These are phyloP conservation scores for Podospora pseudocomata DNA, from an alignment of 495 filamentous ascomycete genomes.

Conservation along the genomic window DNA sequence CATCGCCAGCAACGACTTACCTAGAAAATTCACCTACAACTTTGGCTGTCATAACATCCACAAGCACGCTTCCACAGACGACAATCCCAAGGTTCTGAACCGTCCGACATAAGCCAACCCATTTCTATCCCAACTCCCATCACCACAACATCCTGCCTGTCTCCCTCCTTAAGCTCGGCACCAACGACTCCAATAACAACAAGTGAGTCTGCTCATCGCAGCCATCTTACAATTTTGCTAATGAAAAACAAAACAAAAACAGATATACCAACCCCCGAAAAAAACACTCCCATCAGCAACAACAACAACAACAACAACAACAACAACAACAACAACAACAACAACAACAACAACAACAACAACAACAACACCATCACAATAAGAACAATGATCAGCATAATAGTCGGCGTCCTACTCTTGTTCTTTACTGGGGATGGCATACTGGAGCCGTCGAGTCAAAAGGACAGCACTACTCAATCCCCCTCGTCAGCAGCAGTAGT, in stretches of 20 bases:
- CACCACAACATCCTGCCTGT: not conserved
- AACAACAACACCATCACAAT: not conserved
- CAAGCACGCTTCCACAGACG: not conserved
- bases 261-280: not conserved
- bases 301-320: no score
- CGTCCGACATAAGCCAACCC: not conserved
- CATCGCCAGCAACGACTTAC: not conserved
- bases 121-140: not conserved
- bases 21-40: not conserved
- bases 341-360: not conserved
- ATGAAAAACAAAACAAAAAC: not conserved
- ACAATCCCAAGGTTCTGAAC: not conserved
- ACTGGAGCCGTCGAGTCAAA: not conserved
- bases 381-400: not conserved
- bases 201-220: not conserved
- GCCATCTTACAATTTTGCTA: not conserved
- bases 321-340: not conserved
- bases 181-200: not conserved
- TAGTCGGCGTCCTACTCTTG: not conserved
- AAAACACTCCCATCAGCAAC: not conserved
- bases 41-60: not conserved
- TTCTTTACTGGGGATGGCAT: not conserved
- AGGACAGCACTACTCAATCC: not conserved
- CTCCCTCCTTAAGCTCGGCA: not conserved
- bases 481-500: not conserved